Base-by-base conservation (phyloP, 2,329 filamentous ascomycete species). In the Fusarium verticillioides region DNA sequence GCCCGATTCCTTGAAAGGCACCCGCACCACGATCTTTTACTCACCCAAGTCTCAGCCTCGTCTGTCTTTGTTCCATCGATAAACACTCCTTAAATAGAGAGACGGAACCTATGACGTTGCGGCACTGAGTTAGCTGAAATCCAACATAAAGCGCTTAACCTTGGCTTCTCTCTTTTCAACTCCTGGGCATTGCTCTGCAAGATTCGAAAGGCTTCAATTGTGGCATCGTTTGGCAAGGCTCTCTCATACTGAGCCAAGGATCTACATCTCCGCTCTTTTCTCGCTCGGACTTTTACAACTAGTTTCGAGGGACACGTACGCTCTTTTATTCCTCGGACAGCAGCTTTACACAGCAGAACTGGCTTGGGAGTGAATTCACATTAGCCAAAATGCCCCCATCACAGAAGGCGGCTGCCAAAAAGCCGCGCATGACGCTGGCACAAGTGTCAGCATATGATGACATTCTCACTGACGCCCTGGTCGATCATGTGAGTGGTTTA, bases 391-490 rank as follows among this genome's bases (percentile, higher is more conserved):
- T 86, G 84, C 79, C 84, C 75, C 79, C 82, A 30, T 75, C 81
- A 52, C 81, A 82, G 59, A 74, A 74, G 28, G 70, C 81, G 73
- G 60, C 81, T 44, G 77, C 82, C 23, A 89, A 92, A 83, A 93
- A 88, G 84, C 91, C 93, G 80, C 90, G 91, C 70, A 87, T 99
- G 77, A 97, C 95, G 12, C 87, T 98, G 77, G 91, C 92, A 69
- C 95, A 97, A 86, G 86, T 99, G 78, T 93, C 95, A 37, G 92
- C 93, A 56, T 98, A 98, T 85, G 96, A 99, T 84, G 96, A 99
- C 83, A 92, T 98, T 74, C 87, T 97, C 71, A 99, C 96, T 12
- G 96, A 99, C 88, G 93, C 94, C 75, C 90, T 99, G 60, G 92
- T 99, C 69, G 96, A 99, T 83, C 94, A 96, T 85, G 96, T 98